These are phyloP conservation scores for Paragyromitra xinjiangensis DNA, from an alignment of 495 filamentous ascomycete species.

Conservation along the genomic window DNA sequence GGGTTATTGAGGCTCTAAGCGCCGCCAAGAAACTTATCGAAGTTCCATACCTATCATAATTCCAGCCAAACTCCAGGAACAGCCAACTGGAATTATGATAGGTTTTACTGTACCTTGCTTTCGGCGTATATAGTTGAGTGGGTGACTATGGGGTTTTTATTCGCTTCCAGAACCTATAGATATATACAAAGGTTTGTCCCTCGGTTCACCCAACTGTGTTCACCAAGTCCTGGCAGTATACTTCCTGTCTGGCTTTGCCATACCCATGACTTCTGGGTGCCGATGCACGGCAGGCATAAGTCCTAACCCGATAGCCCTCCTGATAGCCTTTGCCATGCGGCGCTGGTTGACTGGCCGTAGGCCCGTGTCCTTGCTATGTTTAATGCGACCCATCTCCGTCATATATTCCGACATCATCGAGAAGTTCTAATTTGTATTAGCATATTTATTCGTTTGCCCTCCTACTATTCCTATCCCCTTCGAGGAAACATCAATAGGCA, in stretches of 20 bases:
- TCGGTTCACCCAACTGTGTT: not conserved
- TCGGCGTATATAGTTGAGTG: not conserved
- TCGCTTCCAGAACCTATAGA: not conserved
- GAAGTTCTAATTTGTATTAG: conserved; percentile 74
- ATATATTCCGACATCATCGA: conserved; percentile 89
- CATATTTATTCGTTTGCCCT: not conserved
- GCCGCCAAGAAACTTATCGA: too few species aligned
- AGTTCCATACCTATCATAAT: too few species aligned
- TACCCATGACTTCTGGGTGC: conserved; percentile 84
- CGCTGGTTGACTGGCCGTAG: conserved; percentile 89
- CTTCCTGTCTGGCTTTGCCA: conserved; percentile 46
- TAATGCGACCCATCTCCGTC: conserved; percentile 84
- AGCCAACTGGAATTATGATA: too few species aligned
- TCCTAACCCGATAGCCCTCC: conserved; percentile 85
- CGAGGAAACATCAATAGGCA: conserved; percentile 20
- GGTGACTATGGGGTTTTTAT: not conserved
- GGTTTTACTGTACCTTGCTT: not conserved
- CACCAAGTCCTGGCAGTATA: conserved; percentile 33
- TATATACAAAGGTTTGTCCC: not conserved
- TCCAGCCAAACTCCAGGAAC: too few species aligned
- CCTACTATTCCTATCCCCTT: not conserved
- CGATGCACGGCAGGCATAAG: conserved; percentile 90
- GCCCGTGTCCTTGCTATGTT: conserved; percentile 75
- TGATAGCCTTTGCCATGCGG: conserved; percentile 88
- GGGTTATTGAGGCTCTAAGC: too few species aligned